A percentile compares a stretch with the other conserved stretches of the same genome.
These are phyloP conservation scores for Theileria sp. DNA, from an alignment of 169 alveolate genomes.

Conservation along the genomic window DNA sequence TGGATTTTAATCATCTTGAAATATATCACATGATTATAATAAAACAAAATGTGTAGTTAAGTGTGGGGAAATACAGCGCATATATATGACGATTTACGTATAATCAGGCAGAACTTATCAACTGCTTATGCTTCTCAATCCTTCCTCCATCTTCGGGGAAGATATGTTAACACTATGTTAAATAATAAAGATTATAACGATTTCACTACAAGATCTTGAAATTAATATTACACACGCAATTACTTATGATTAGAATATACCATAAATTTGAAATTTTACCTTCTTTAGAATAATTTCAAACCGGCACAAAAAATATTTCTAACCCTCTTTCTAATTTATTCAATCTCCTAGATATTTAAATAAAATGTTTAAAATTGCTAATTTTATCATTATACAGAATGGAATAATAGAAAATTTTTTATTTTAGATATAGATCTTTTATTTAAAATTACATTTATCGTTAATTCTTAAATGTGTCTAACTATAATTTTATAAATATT, in stretches of 20 bases:
- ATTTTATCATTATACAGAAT: too few relatives aligned
- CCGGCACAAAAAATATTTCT: neutral
- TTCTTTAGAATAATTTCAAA: too few relatives aligned
- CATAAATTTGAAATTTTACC: neutral
- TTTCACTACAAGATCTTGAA: neutral
- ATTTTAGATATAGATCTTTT: neutral
- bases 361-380: neutral
- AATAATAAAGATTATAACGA: neutral
- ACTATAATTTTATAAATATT: too few relatives aligned
- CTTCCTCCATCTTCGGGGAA: neutral
- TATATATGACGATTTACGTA: neutral
- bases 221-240: neutral
- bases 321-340: neutral
- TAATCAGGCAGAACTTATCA: neutral
- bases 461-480: neutral
- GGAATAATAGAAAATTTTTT: neutral
- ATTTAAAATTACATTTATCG: too few relatives aligned
- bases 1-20: neutral
- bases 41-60: neutral
- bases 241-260: neutral
- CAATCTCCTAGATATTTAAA: neutral
- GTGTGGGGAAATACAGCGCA: constrained; percentile 6
- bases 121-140: neutral
- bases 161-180: neutral
- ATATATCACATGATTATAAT: neutral